Evolutionary conservation across 202 grass and related monocot genomes (phyloP).

Genomic region (Saccharum hybrid): DNA sequence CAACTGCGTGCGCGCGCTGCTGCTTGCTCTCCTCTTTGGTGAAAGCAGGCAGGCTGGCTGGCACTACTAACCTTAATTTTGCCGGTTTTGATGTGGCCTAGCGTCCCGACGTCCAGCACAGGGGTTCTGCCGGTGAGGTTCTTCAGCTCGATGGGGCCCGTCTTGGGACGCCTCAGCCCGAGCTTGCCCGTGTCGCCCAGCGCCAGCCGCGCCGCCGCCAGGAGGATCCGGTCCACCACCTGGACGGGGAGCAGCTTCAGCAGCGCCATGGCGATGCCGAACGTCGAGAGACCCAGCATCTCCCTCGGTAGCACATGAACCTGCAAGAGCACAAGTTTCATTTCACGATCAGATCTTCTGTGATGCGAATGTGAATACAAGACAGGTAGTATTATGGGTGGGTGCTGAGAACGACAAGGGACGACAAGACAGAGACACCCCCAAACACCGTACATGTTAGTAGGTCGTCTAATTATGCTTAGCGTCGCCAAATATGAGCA

Average conservation of each 20-base stretch:
- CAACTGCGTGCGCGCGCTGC: neutral
- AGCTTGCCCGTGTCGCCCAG: conserved; percentile 77
- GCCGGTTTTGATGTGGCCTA: conserved; percentile 87
- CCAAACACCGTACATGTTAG: conserved; percentile 15
- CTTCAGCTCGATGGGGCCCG: conserved; percentile 91
- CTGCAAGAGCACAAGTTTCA: neutral
- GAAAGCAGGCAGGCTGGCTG: conserved; percentile 9
- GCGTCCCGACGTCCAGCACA: conserved; percentile 88
- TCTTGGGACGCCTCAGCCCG: conserved; percentile 79
- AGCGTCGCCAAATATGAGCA: conserved; percentile 30
- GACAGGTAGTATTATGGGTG: neutral
- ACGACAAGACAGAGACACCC: conserved; percentile 35
- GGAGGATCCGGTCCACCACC: conserved; percentile 74
- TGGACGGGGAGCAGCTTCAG: conserved; percentile 62
- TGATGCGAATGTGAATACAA: too few species aligned
- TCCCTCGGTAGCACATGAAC: conserved; percentile 87
- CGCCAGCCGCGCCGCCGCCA: conserved; percentile 58
- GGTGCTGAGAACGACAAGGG: conserved; percentile 10
- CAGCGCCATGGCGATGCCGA: conserved; percentile 75
- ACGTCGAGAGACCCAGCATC: conserved; percentile 84
- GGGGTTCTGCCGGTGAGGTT: conserved; percentile 88
- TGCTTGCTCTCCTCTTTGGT: neutral
- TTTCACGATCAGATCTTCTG: too few species aligned
- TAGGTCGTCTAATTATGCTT: conserved; percentile 10
- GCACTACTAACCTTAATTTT: conserved; percentile 75